A percentile compares a stretch with the other conserved stretches of the same genome.
These are phyloP conservation scores for Tylopilus subfusipes DNA, from an alignment of 768 basidiomycete species.

Conservation along the genomic window DNA sequence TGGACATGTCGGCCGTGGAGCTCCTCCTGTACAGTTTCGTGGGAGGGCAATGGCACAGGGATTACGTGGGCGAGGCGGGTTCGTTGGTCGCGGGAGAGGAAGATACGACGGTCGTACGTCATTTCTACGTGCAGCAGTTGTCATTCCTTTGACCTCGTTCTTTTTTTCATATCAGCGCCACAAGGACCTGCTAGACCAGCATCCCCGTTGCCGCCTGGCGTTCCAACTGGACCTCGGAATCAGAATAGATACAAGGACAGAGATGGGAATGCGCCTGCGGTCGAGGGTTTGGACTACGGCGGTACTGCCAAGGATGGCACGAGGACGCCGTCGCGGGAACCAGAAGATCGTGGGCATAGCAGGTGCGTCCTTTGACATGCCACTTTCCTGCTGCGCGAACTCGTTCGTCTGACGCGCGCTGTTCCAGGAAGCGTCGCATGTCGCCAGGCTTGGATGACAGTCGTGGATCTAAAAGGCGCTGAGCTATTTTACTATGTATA, in stretches of 20 bases:
- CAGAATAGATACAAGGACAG: conserved; percentile 90
- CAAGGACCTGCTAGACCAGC: conserved; percentile 68
- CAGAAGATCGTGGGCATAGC: conserved; percentile 62
- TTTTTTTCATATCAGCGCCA: conserved; percentile 29
- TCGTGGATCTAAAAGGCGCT: conserved; percentile 69
- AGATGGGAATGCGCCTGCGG: conserved; percentile 79
- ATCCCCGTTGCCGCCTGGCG: conserved; percentile 81
- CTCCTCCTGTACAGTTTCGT: conserved; percentile 40
- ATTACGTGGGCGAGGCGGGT: conserved; percentile 44
- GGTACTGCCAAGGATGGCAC: conserved; percentile 48
- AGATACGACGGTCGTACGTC: conserved; percentile 40
- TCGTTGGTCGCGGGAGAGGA: conserved; percentile 37
- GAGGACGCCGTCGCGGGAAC: conserved; percentile 61
- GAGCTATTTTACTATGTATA: conserved; percentile 36
- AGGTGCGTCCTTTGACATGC: conserved; percentile 39
- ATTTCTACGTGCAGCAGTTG: background rate
- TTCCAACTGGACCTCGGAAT: conserved; percentile 84
- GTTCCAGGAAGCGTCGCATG: conserved; percentile 62
- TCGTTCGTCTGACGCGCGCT: conserved; percentile 1
- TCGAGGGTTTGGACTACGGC: conserved; percentile 87
- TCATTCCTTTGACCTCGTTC: background rate
- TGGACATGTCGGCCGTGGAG: conserved; percentile 29
- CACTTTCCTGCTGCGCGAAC: too few relatives aligned
- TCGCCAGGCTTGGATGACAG: conserved; percentile 69
- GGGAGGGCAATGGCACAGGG: conserved; percentile 43